phyloP scores from a whole-genome alignment of 768 basidiomycete species.

The Suillus subaureus region DNA sequence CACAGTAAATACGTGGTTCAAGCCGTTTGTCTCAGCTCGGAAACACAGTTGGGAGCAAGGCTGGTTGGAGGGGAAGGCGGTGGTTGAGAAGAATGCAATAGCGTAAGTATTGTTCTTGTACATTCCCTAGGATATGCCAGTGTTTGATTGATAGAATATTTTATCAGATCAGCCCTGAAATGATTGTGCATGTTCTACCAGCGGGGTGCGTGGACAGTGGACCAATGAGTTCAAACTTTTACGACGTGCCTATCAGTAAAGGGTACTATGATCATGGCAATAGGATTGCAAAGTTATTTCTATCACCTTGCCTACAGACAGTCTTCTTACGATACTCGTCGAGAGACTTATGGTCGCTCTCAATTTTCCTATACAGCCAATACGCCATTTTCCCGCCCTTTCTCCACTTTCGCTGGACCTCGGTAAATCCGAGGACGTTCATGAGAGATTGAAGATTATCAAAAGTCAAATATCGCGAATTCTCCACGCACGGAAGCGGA shows the following conservation, averaged over 20 bases:
- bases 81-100: background rate
- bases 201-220: background rate
- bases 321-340: slow-evolving; percentile 52
- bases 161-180: background rate
- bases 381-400: slow-evolving; percentile 84
- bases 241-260: background rate
- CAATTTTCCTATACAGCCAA: slow-evolving; percentile 69
- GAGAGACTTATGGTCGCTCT: slow-evolving; percentile 6
- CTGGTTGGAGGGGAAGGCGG: background rate
- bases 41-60: slow-evolving; percentile 1
- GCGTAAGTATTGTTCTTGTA: background rate
- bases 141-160: background rate
- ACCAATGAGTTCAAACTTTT: background rate
- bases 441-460: slow-evolving; percentile 61
- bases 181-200: background rate
- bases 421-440: slow-evolving; percentile 61
- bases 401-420: slow-evolving; percentile 63
- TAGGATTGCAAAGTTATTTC: slow-evolving; percentile 80
- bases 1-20: background rate
- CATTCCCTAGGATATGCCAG: background rate
- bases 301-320: slow-evolving; percentile 62
- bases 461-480: slow-evolving; percentile 80
- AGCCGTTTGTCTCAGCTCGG: background rate
- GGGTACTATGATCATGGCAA: slow-evolving; percentile 20
- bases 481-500: slow-evolving; percentile 80